Conservation (phyloP, 768 basidiomycete species). For the Piloderma croceum region DNA sequence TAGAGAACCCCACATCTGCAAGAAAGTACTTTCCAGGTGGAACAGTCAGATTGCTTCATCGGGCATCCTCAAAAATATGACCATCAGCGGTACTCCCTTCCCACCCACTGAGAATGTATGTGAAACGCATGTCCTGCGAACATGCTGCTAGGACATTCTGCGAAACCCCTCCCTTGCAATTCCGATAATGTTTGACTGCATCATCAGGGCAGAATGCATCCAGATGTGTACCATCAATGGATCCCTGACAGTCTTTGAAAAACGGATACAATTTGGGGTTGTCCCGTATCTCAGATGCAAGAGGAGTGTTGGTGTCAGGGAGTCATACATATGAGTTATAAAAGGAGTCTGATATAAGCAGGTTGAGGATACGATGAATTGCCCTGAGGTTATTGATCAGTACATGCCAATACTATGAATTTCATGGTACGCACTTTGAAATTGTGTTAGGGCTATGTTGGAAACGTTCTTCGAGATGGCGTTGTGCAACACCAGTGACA, state of each 20-base stretch:
- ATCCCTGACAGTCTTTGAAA: slow-evolving; percentile 14
- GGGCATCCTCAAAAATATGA: slow-evolving; percentile 20
- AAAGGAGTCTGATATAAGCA: slow-evolving; percentile 19
- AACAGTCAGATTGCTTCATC: slow-evolving; percentile 14
- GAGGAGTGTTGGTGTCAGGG: slow-evolving; percentile 10
- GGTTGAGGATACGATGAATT: slow-evolving; percentile 17
- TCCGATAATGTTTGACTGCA: slow-evolving; percentile 1
- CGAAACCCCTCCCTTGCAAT: slow-evolving; percentile 14
- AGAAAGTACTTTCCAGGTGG: slow-evolving; percentile 24
- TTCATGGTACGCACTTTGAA: slow-evolving; percentile 25
- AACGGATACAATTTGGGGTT: slow-evolving; percentile 18
- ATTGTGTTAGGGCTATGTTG: slow-evolving; percentile 34
- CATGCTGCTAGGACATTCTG: slow-evolving; percentile 23
- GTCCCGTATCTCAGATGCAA: slow-evolving; percentile 7
- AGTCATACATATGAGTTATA: slow-evolving; percentile 19
- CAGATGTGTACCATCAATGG: slow-evolving; percentile 11
- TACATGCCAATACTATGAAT: not conserved
- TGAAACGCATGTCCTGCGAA: slow-evolving; percentile 19
- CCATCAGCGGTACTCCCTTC: slow-evolving; percentile 27
- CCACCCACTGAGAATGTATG: slow-evolving; percentile 28
- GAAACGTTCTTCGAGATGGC: slow-evolving; percentile 30
- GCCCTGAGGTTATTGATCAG: slow-evolving; percentile 8
- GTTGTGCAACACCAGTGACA: slow-evolving; percentile 21
- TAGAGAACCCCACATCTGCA: slow-evolving; percentile 27
- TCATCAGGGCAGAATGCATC: not conserved